Conservation (phyloP, 805 yeast genomes). For the Kuraishia hungarica region DNA sequence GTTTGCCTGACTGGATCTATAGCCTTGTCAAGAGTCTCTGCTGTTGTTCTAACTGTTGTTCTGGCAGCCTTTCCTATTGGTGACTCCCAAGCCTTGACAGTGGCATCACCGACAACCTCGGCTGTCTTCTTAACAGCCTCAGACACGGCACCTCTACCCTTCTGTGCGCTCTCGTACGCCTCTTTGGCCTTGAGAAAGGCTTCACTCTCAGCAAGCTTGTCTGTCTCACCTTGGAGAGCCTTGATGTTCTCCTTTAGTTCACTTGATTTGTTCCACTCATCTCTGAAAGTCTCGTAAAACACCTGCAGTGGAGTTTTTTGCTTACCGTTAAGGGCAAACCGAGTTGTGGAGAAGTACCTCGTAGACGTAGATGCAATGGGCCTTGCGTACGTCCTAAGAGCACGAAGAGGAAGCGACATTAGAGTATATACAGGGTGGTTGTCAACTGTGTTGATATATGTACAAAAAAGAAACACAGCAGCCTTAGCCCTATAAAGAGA, state of each 20-base stretch:
- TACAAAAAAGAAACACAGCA: not conserved
- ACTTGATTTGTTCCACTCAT: conserved; percentile 83
- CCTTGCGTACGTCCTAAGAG: conserved; percentile 9
- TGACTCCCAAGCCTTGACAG: conserved; percentile 92
- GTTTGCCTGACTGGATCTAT: conserved; percentile 94
- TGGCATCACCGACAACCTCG: conserved; percentile 86
- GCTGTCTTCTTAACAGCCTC: conserved; percentile 83
- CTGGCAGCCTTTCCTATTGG: conserved; percentile 88
- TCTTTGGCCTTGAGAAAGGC: conserved; percentile 90
- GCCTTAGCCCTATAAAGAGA: no score
- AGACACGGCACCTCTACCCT: conserved; percentile 48
- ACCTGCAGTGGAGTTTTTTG: conserved; percentile 82
- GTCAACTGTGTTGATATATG: not conserved
- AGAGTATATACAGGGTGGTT: not conserved
- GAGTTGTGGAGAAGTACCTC: not conserved
- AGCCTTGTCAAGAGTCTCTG: conserved; percentile 75
- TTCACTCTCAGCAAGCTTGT: conserved; percentile 86
- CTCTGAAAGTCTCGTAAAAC: conserved; percentile 83
- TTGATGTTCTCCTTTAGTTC: conserved; percentile 90
- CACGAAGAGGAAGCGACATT: conserved; percentile 5
- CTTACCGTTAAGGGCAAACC: conserved; percentile 1
- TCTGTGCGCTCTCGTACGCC: conserved; percentile 82
- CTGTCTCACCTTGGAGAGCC: conserved; percentile 93
- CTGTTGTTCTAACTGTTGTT: conserved; percentile 71
- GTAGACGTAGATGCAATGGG: not conserved